Base-by-base conservation (phyloP, 208 protist species). In the Acanthamoeba polyphaga region DNA sequence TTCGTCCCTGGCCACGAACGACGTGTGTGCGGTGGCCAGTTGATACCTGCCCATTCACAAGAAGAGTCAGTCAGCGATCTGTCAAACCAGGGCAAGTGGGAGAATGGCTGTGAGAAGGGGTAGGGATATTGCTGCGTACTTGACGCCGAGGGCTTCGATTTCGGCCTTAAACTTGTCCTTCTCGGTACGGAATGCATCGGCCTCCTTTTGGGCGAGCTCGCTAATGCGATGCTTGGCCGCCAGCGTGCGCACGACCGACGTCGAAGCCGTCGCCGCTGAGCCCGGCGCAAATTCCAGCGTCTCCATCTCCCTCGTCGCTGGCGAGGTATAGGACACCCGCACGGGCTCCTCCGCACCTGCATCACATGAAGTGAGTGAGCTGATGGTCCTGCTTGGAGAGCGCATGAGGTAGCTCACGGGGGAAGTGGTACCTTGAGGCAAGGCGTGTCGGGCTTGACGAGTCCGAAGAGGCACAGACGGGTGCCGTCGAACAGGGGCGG, bases 1-100 rank as follows among this genome's bases (percentile, higher is more conserved):
- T 24, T 93, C 89, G 27, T 93, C 89, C 46, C 17, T 62, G 49
- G 89, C 89, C 43, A 93, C 89, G 53, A 93, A 93, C 22, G 89
- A 93, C 6, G 89, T 62, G 68, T 93, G 27, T 10, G 64, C 46
- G 1, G 89, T 66, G 27, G 43, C n/a, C 62, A 93, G 46, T 32
- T 93, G 89, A 78, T 80, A 78, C 13, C 89, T 93, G 46, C 32
- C 3, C n/a, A 49, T 49, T 5, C 43, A 49, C 0, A 4, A 49
- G 43, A 1, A 49, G 1, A 49, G 43, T 49, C 43, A 49, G 43
- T 49, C 43, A 60, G 55, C 22, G 10, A 5, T 60, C 55, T 49
- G 43, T 49, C 43, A 3, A 49, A 49, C 6, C 43, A 49, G 43
- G 2, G 43, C 43, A 49, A 49, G 43, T 49, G 2, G 43, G 43